A percentile compares a stretch with the other conserved stretches of the same genome.
These are phyloP conservation scores for Nemophila menziesii DNA, from an alignment of 257 asterid genomes.

Conservation along the genomic window DNA sequence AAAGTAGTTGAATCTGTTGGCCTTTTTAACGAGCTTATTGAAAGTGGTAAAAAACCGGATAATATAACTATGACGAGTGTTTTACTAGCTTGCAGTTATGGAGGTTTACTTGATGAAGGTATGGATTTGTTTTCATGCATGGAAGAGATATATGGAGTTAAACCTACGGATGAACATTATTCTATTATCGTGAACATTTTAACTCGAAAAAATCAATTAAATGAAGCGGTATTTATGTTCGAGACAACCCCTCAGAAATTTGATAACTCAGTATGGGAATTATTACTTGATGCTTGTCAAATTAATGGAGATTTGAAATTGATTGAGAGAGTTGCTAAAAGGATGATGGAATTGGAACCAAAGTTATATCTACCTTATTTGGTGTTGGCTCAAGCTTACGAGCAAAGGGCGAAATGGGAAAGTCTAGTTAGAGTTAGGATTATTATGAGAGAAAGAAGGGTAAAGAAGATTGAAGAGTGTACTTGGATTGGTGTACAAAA, in stretches of 20 bases:
- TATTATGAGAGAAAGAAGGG: conserved; percentile 23
- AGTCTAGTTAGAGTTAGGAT: conserved; percentile 54
- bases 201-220: conserved; percentile 34
- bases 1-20: conserved; percentile 30
- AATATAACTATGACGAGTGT: conserved; percentile 34
- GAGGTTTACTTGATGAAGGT: conserved; percentile 42
- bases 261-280: conserved; percentile 30
- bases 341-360: conserved; percentile 39
- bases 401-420: conserved; percentile 55
- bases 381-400: conserved; percentile 38
- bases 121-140: conserved; percentile 34
- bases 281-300: conserved; percentile 37
- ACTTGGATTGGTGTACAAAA: conserved; percentile 42
- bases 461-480: conserved; percentile 19
- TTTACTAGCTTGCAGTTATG: conserved; percentile 48
- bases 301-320: conserved; percentile 25
- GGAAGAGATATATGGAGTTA: conserved; percentile 33
- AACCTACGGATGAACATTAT: conserved; percentile 43
- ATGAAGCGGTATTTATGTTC: conserved; percentile 37
- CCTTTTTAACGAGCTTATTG: conserved; percentile 30
- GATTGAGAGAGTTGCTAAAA: conserved; percentile 39
- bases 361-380: conserved; percentile 34
- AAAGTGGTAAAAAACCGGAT: conserved; percentile 39
- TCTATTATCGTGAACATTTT: conserved; percentile 30
- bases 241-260: conserved; percentile 26